Evolutionary conservation across 805 yeast genomes (phyloP), one percentile per base, ranked within the genome.

Genomic region (Brettanomyces naardenensis): DNA sequence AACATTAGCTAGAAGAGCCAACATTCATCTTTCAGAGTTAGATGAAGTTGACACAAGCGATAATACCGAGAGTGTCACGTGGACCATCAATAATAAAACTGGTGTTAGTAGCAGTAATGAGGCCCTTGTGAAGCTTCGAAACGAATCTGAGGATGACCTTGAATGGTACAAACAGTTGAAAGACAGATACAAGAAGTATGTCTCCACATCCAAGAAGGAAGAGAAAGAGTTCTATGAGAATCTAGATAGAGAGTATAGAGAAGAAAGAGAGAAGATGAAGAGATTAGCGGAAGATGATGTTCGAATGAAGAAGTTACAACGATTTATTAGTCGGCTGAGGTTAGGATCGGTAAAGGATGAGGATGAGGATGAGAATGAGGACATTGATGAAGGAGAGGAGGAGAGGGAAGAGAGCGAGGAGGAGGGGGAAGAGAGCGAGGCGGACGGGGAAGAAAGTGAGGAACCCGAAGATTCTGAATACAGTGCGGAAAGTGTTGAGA

Each of bases 121-220:
- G 17, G 33, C 3, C 11, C 5, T 30, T 6, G 29, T 15, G 19
- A 23, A 15, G 23, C 6, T 11, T 10, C 15, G 30, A 15, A 23
- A 23, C 11, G 11, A 23, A 9, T 9, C 10, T 23, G 11, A 9
- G 26, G 26, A 14, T 19, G 50, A 50, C 10, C 40, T 54, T 21
- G 40, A 44, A 5, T 66, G 71, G 72, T 57, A 62, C 39, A 44
- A 49, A 13, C 47, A 56, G 3, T 39, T 66, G 40, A 65, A 59
- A 33, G 41, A 36, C 7, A 53, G 58, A 31, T 69, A 67, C 11
- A 42, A 54, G 23, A 45, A 47, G 5, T 53, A 59, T 10, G 42
- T 64, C 11, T 44, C 47, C 13, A 45, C 58, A 19, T 61, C 62
- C 6, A 54, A 54, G 25, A 44, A 45, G 15, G 65, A 68, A 29